phyloP scores from a whole-genome alignment of 352 stramenopile genomes.

The Lagenidium giganteum region DNA sequence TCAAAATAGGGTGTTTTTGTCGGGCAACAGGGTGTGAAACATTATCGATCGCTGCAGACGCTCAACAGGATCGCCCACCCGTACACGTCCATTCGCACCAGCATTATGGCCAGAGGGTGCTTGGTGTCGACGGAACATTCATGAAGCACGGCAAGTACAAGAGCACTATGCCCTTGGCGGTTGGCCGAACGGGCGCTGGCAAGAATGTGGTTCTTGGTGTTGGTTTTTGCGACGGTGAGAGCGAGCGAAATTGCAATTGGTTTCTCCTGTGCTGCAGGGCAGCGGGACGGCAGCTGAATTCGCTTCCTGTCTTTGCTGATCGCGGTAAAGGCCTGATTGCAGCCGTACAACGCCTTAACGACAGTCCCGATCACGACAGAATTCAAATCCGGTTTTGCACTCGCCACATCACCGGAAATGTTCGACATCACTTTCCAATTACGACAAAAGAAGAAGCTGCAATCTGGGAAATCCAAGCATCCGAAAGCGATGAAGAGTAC shows the following conservation, averaged over 20 bases:
- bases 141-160: constrained; percentile 5
- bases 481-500: constrained; percentile 6
- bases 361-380: neutral
- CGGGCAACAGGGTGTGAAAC: no score
- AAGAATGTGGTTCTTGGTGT: constrained; percentile 10
- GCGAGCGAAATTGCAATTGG: constrained; percentile 6
- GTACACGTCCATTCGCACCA: no score
- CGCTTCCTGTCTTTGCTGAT: constrained; percentile 9
- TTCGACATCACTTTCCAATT: constrained; percentile 2
- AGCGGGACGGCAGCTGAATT: constrained; percentile 1
- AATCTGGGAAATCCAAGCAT: constrained; percentile 10
- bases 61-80: no score
- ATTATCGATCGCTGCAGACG: no score
- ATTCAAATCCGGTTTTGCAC: constrained; percentile 11
- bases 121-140: constrained; percentile 10
- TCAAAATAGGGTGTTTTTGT: no score
- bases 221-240: constrained; percentile 3
- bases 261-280: neutral
- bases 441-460: constrained; percentile 1
- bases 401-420: constrained; percentile 9
- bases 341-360: neutral
- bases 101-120: constrained; percentile 9
- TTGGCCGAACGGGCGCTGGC: constrained; percentile 8
- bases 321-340: constrained; percentile 1
- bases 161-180: constrained; percentile 4